Base-by-base conservation (phyloP, 2,329 filamentous ascomycete genomes). In the Calonectria henricotiae region DNA sequence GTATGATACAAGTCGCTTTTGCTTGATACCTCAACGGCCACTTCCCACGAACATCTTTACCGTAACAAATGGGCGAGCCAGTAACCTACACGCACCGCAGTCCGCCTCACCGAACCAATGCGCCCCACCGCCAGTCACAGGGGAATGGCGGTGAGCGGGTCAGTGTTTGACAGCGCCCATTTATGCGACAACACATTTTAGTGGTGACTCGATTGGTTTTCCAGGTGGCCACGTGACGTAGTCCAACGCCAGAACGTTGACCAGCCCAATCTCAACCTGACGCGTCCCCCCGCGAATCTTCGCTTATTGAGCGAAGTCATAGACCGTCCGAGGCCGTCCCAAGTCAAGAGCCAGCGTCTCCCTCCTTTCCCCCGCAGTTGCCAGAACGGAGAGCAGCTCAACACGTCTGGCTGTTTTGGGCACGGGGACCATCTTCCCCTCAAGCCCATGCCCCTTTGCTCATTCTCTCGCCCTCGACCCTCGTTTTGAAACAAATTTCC, bases 131-230 rank as follows among this genome's bases (percentile, higher is more conserved):
- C n/a, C n/a, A 58, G 51, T 58, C 51, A 58, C 51, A 58, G 25
- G 7, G 51, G 51, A 58, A 32, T 58, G 35, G 51, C 51, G 51
- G 51, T 58, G 51, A 58, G 51, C 51, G 51, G 51, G 51, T 58
- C 51, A 15, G 35, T 58, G 2, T 58, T 58, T 58, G 51, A 58
- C 51, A 58, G 51, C 51, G 37, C 20, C 51, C 51, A 58, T 58
- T 58, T 39, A 58, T 58, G 51, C 51, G 51, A 58, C 51, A 58
- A 58, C 51, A 58, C 51, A 58, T 58, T 58, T 58, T 58, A 17
- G 32, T 39, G 51, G 11, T 23, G 51, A 17, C 39, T 61, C 55
- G 20, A 61, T 44, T 61, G 55, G 55, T n/a, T 32, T 13, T n/a
- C n/a, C 17, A 27, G 35, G 23, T 43, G 15, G 35, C 23, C 55